Evolutionary conservation across 2,329 filamentous ascomycete species (phyloP).

Genomic region (Aureobasidium sp.): DNA sequence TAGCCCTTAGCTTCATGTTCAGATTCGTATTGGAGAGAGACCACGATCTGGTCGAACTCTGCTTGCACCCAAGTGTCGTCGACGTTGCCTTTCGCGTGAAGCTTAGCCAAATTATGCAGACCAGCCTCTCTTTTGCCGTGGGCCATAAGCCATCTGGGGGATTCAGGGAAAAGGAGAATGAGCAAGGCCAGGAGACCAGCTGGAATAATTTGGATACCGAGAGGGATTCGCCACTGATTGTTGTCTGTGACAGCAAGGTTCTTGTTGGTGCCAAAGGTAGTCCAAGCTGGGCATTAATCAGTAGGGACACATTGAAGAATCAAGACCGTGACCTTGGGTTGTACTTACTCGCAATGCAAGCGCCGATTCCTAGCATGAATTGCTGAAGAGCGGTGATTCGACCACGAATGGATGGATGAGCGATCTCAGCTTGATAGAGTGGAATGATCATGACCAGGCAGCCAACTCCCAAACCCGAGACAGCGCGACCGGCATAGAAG

Average conservation of each 20-base stretch:
- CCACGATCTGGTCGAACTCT: conserved; percentile 65
- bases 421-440: conserved; percentile 71
- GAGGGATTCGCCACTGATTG: conserved; percentile 52
- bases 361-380: conserved; percentile 73
- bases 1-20: conserved; percentile 65
- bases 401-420: conserved; percentile 70
- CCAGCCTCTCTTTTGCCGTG: conserved; percentile 59
- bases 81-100: conserved; percentile 62
- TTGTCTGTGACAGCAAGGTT: too few species aligned
- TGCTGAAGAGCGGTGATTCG: conserved; percentile 69
- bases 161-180: conserved; percentile 66
- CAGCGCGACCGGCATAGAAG: conserved; percentile 61
- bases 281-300: too few species aligned
- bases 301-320: too few species aligned
- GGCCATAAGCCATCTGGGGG: conserved; percentile 61
- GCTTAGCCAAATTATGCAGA: conserved; percentile 56
- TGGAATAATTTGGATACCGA: conserved; percentile 64
- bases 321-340: too few species aligned
- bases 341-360: conserved; percentile 41
- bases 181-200: conserved; percentile 57
- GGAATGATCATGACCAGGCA: conserved; percentile 59
- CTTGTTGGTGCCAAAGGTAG: too few species aligned
- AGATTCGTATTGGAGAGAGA: conserved; percentile 57
- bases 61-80: conserved; percentile 63
- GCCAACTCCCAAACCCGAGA: conserved; percentile 62